Evolutionary conservation across 164 flowering plant species (phyloP), one percentile per base, ranked within the genome.

Genomic region (Tetrastigma voinierianum): DNA sequence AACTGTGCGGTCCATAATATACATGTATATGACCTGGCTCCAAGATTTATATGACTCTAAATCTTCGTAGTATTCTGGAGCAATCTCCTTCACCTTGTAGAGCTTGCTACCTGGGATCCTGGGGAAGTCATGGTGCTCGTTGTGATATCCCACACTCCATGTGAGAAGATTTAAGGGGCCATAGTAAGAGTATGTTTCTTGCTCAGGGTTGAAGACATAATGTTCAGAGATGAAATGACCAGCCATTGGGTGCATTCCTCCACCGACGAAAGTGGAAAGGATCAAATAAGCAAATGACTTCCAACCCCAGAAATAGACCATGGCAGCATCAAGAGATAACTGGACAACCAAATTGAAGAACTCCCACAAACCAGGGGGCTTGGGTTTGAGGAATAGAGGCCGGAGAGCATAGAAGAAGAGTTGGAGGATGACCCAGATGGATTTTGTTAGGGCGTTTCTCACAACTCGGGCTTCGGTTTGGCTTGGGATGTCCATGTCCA

Each of bases 171-270:
- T 94, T 59, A 94, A 72, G 9, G 98, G 97, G 2, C 98, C 98
- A 46, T 94, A 94, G 69, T 91, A 94, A 6, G 97, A 94, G 64
- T 91, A 94, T 0, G 98, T 91, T 73, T 94, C 98, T 71, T 94
- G 97, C 6, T 83, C 83, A 1, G 93, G 87, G 0, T 84, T 86
- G 86, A 94, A 94, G 18, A 91, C 82, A 62, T 94, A 94, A 71
- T 94, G 98, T 51, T 94, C 98, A 0, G 96, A 94, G 61, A 94
- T 90, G 78, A 94, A 91, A 75, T 91, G 97, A 46, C 96, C 98
- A 1, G 98, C 98, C 96, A 91, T 89, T 11, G 98, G 98, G 67
- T 91, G 98, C 96, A 94, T 84, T 20, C 98, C 98, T 2, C 98
- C 98, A 1, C 98, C 98, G 15, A 94, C 90, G 54, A 94, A 94